These are phyloP conservation scores for Primulina tabacum DNA, from an alignment of 257 asterid genomes.

Conservation along the genomic window DNA sequence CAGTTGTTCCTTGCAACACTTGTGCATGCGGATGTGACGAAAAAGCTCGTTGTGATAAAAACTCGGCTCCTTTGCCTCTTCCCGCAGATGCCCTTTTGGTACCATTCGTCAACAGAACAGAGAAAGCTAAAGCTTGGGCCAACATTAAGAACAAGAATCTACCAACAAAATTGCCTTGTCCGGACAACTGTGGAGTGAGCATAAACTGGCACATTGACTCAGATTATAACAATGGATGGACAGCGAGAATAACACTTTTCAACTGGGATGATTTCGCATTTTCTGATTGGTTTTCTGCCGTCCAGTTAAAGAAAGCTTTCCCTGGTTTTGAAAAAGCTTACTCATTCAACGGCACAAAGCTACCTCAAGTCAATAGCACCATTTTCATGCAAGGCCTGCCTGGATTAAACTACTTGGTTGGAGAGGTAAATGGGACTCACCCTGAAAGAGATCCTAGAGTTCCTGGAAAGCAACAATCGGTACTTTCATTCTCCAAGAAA, in stretches of 20 bases:
- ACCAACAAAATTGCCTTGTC: constrained; percentile 67
- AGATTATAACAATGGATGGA: constrained; percentile 75
- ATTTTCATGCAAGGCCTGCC: constrained; percentile 86
- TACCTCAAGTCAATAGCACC: constrained; percentile 35
- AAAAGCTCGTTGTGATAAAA: constrained; percentile 35
- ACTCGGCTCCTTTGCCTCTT: constrained; percentile 39
- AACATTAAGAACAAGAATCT: constrained; percentile 34
- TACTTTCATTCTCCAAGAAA: constrained; percentile 69
- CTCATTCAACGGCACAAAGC: constrained; percentile 72
- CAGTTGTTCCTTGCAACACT: constrained; percentile 69
- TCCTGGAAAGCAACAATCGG: constrained; percentile 94
- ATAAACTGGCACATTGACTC: constrained; percentile 90
- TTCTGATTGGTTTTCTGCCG: constrained; percentile 75
- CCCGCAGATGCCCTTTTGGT: constrained; percentile 80
- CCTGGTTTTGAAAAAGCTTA: constrained; percentile 61
- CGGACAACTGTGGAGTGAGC: constrained; percentile 90
- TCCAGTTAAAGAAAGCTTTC: constrained; percentile 52
- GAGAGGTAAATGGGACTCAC: constrained; percentile 70
- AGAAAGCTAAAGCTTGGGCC: constrained; percentile 60
- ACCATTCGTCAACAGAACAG: constrained; percentile 62
- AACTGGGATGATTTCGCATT: constrained; percentile 67
- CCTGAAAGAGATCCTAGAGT: constrained; percentile 60
- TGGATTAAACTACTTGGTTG: constrained; percentile 72
- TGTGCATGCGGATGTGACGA: constrained; percentile 85
- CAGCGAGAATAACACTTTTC: constrained; percentile 82